Conservation (phyloP, 2,329 filamentous ascomycete genomes). For the Aurifilum marmelostoma region DNA sequence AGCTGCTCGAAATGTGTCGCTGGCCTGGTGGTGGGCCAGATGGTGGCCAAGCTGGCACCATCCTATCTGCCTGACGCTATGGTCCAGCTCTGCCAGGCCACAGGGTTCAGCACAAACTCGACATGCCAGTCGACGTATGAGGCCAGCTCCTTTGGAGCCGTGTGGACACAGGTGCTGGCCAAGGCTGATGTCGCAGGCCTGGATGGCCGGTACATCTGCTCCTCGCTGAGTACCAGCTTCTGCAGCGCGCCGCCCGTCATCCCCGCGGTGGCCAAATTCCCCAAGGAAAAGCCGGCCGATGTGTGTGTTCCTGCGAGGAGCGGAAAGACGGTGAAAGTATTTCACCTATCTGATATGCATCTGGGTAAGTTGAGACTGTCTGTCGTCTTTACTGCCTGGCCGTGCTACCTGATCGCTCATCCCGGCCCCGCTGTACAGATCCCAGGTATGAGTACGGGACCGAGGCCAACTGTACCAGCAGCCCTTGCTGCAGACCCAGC, state of each 20-base stretch:
- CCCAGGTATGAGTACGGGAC: conserved; percentile 55
- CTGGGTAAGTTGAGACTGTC: conserved; percentile 37
- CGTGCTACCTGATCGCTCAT: not conserved
- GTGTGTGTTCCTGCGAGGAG: conserved; percentile 48
- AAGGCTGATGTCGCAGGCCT: conserved; percentile 55
- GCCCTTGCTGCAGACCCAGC: conserved; percentile 54
- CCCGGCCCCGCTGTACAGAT: conserved; percentile 38
- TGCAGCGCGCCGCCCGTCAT: conserved; percentile 51
- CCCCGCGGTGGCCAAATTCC: conserved; percentile 53
- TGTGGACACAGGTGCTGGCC: conserved; percentile 61
- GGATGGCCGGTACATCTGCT: conserved; percentile 62
- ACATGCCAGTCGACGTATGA: conserved; percentile 53
- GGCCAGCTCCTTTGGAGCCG: conserved; percentile 52
- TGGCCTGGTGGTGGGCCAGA: conserved; percentile 53
- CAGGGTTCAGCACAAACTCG: conserved; percentile 48
- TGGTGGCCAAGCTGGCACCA: conserved; percentile 53
- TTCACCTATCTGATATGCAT: conserved; percentile 60
- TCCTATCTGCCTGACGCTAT: conserved; percentile 52
- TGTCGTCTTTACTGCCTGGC: not conserved
- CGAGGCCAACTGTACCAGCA: conserved; percentile 56
- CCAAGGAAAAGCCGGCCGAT: conserved; percentile 56
- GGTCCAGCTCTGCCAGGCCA: conserved; percentile 53
- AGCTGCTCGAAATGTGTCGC: conserved; percentile 59
- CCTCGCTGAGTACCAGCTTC: conserved; percentile 49
- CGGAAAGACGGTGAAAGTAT: conserved; percentile 57